Evolutionary conservation across 345 rosid species (phyloP).

Genomic region (Hypericum androsaemum): DNA sequence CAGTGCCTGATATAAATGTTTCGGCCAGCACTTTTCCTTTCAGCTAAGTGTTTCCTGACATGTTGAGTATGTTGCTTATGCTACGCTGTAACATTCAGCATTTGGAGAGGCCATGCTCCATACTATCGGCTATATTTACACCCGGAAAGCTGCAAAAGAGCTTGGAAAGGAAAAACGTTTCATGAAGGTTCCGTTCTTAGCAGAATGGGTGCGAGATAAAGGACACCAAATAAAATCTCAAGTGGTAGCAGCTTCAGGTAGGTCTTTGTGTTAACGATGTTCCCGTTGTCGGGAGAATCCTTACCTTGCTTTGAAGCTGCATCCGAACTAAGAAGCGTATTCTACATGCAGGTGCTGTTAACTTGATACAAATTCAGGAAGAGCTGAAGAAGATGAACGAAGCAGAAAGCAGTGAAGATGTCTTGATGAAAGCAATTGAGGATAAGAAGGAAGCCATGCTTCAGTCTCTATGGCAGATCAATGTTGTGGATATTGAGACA

Average conservation of each 20-base stretch:
- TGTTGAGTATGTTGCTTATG: too few species aligned
- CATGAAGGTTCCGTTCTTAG: constrained; percentile 90
- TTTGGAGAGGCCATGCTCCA: constrained; percentile 98
- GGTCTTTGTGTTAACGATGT: constrained; percentile 1
- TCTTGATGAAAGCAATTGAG: constrained; percentile 53
- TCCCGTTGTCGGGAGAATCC: background rate
- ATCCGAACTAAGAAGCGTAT: background rate
- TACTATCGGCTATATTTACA: constrained; percentile 86
- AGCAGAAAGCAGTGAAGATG: constrained; percentile 63
- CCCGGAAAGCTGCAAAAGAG: constrained; percentile 80
- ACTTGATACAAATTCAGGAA: constrained; percentile 66
- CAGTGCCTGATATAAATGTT: too few species aligned
- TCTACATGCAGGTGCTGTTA: constrained; percentile 59
- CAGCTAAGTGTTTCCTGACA: too few species aligned
- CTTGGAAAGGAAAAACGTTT: constrained; percentile 75
- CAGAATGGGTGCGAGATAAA: constrained; percentile 98
- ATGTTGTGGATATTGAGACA: constrained; percentile 82
- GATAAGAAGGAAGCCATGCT: constrained; percentile 72
- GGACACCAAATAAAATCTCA: constrained; percentile 88
- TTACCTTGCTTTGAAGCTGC: background rate
- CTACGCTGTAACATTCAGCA: constrained; percentile 26
- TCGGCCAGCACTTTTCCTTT: too few species aligned
- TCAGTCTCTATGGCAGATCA: constrained; percentile 91
- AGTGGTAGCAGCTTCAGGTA: constrained; percentile 97
- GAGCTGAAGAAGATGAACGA: constrained; percentile 60